Evolutionary conservation across 345 rosid genomes (phyloP), one percentile per base, ranked within the genome.

Genomic region (Lepidium didymum): DNA sequence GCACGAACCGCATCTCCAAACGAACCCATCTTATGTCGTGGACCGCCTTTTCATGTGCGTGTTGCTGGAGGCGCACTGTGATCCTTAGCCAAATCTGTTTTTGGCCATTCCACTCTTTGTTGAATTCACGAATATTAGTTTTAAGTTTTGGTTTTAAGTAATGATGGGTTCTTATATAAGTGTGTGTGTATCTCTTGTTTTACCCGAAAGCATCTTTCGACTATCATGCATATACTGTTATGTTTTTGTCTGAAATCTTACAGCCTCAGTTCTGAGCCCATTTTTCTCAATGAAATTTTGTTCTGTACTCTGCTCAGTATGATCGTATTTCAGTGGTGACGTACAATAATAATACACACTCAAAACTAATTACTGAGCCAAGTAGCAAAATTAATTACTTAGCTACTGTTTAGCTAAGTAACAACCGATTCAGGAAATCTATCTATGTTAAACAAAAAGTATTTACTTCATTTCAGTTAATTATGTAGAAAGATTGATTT

Each of bases 21-120:
- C 25, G 98, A 95, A 74, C 92, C 98, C 5, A 91, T 95, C 44
- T 85, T 85, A 75, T 95, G 97, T 16, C 87, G 94, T n/a, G 98
- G 97, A 11, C 96, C 98, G 11, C 98, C 97, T 4, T 95, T 87
- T 53, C 96, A 84, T 57, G 78, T 91, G 40, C 80, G 84, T 50
- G 96, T 88, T 49, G 16, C 77, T 10, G 99, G 98, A 21, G 79
- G 86, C n/a, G 84, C 80, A 31, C 78, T 82, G 83, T 45, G 51
- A 68, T 65, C 21, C 35, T 19, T 35, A 41, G 43, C 40, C 62
- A 33, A 33, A 52, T 43, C 56, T 42, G 56, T 40, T 43, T 38
- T 27, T 56, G 57, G 41, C 62, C 18, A 34, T 42, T 60, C 29
- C 31, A 43, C 65, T 60, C 38, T 59, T 50, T 49, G 59, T 38